Evolutionary conservation across 805 yeast genomes (phyloP).

Genomic region (Kuraishia ogatae): DNA sequence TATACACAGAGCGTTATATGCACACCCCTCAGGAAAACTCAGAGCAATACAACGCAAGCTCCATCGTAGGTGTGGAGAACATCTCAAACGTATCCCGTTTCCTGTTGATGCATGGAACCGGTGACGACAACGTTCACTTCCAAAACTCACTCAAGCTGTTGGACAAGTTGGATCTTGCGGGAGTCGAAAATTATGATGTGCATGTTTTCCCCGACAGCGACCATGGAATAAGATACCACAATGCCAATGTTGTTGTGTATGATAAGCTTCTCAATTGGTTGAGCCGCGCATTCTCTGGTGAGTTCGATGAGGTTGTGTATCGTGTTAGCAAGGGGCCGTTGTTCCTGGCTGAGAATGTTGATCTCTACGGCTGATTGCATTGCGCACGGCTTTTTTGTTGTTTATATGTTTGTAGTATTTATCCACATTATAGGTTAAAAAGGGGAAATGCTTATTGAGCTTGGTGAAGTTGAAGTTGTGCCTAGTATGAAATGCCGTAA

Average conservation of each 20-base stretch:
- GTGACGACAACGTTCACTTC: slow-evolving; percentile 95
- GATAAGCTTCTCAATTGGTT: slow-evolving; percentile 64
- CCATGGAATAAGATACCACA: slow-evolving; percentile 64
- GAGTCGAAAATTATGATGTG: slow-evolving; percentile 76
- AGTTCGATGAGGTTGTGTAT: slow-evolving; percentile 19
- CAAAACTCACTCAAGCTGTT: slow-evolving; percentile 77
- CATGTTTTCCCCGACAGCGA: slow-evolving; percentile 79
- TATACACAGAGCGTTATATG: slow-evolving; percentile 94
- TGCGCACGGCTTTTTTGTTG: background rate
- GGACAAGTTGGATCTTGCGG: slow-evolving; percentile 63
- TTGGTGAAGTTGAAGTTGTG: too few relatives aligned
- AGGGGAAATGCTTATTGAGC: too few relatives aligned
- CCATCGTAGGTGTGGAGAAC: slow-evolving; percentile 46
- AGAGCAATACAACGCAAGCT: slow-evolving; percentile 50
- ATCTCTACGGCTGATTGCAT: slow-evolving; percentile 12
- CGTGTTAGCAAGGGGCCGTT: background rate
- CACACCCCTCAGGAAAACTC: slow-evolving; percentile 65
- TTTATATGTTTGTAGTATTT: too few relatives aligned
- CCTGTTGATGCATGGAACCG: slow-evolving; percentile 90
- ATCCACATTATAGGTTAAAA: background rate
- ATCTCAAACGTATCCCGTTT: slow-evolving; percentile 58
- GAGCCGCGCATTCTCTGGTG: slow-evolving; percentile 47
- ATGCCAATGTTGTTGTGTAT: slow-evolving; percentile 61
- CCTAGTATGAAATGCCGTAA: too few relatives aligned
- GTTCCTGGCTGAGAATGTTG: slow-evolving; percentile 6